phyloP scores from a whole-genome alignment of 2,329 filamentous ascomycete species.

The Myotisia sp. region DNA sequence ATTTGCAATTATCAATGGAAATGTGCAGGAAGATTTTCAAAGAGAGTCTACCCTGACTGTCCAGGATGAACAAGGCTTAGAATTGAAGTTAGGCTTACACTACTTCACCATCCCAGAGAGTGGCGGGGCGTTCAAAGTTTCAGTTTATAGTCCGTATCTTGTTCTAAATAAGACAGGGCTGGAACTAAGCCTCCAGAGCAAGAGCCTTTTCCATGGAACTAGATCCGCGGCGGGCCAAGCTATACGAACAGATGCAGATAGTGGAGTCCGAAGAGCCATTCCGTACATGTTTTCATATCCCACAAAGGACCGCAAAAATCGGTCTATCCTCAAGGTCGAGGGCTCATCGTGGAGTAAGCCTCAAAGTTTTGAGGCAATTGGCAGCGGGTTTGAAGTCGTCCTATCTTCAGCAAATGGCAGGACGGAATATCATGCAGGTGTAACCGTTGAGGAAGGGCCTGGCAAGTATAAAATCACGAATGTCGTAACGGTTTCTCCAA shows the following conservation, averaged over 20 bases:
- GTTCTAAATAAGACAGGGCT: conserved; percentile 91
- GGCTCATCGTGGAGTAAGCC: conserved; percentile 94
- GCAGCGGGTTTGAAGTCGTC: conserved; percentile 77
- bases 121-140: conserved; percentile 90
- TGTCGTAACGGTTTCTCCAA: conserved; percentile 79
- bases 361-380: conserved; percentile 94
- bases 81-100: conserved; percentile 70
- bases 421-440: conserved; percentile 78
- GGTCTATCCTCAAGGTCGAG: conserved; percentile 72
- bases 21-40: conserved; percentile 71
- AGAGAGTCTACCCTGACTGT: conserved; percentile 66
- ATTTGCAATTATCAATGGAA: conserved; percentile 92
- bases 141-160: conserved; percentile 87
- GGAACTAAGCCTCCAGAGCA: conserved; percentile 73
- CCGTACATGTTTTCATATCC: conserved; percentile 96
- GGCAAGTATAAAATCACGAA: conserved; percentile 98
- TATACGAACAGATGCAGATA: conserved; percentile 39
- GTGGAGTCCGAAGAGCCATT: conserved; percentile 53
- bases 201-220: conserved; percentile 72
- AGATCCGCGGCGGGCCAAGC: conserved; percentile 72
- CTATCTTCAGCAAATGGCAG: conserved; percentile 56
- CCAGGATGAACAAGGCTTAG: conserved; percentile 69
- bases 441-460: conserved; percentile 77
- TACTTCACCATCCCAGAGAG: conserved; percentile 84
- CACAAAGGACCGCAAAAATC: conserved; percentile 78